These are phyloP conservation scores for Posidonia australis DNA, from an alignment of 106 monocot genomes.

Conservation along the genomic window DNA sequence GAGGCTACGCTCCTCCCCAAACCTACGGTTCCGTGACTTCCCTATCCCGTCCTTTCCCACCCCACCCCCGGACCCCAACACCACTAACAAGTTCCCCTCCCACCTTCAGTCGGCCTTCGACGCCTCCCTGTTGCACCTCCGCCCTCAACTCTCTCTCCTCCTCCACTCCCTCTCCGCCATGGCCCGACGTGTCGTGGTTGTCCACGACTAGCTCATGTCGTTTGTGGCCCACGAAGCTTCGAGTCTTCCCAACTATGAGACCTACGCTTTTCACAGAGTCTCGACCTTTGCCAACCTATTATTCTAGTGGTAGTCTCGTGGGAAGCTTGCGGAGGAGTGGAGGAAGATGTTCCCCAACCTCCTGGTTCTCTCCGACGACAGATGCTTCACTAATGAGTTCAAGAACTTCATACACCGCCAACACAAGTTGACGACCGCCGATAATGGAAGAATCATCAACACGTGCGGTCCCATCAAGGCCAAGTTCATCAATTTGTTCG, in stretches of 20 bases:
- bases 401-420: too few relatives aligned
- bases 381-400: too few relatives aligned
- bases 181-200: conserved; percentile 45
- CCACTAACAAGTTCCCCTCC: conserved; percentile 21
- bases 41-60: conserved; percentile 22
- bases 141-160: too few relatives aligned
- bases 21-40: conserved; percentile 39
- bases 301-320: conserved; percentile 39
- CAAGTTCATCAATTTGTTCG: conserved; percentile 34
- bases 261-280: too few relatives aligned
- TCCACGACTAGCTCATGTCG: conserved; percentile 44
- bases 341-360: too few relatives aligned
- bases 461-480: too few relatives aligned
- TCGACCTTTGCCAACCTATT: conserved; percentile 33
- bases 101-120: conserved; percentile 38
- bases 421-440: too few relatives aligned
- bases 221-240: too few relatives aligned
- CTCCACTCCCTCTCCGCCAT: too few relatives aligned
- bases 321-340: too few relatives aligned
- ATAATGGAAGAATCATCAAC: too few relatives aligned
- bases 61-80: conserved; percentile 22
- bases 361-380: too few relatives aligned
- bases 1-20: conserved; percentile 14
- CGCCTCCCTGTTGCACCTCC: conserved; percentile 3
- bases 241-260: conserved; percentile 35